Evolutionary conservation across 768 basidiomycete species (phyloP).

Genomic region (Favolaschia claudopus): DNA sequence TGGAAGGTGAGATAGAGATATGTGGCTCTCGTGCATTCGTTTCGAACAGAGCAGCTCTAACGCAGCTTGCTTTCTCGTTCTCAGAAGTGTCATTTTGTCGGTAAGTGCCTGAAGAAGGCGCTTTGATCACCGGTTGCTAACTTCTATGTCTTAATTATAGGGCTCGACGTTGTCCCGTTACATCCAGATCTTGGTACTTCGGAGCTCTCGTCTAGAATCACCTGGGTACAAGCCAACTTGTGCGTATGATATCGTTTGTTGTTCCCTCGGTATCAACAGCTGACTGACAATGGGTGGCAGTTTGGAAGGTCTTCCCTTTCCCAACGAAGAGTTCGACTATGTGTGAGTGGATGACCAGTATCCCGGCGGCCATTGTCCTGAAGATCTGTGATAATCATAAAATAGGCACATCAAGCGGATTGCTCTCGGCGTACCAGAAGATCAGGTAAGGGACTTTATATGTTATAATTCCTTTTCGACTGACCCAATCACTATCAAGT

Average conservation of each 20-base stretch:
- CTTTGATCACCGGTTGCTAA: background rate
- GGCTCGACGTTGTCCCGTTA: constrained; percentile 77
- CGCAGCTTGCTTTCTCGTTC: background rate
- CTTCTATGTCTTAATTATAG: constrained; percentile 30
- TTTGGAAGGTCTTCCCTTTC: constrained; percentile 74
- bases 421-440: constrained; percentile 77
- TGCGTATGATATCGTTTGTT: constrained; percentile 41
- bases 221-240: constrained; percentile 81
- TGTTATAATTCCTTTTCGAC: background rate
- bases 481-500: constrained; percentile 45
- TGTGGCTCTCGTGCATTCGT: constrained; percentile 35
- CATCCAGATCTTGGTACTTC: constrained; percentile 74
- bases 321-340: constrained; percentile 77
- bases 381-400: constrained; percentile 2
- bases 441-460: constrained; percentile 56
- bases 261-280: constrained; percentile 6
- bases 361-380: background rate
- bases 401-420: constrained; percentile 73
- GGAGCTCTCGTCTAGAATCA: constrained; percentile 66
- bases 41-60: constrained; percentile 10
- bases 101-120: constrained; percentile 43
- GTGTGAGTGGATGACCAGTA: constrained; percentile 55
- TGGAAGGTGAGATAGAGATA: too few relatives aligned
- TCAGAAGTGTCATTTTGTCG: constrained; percentile 69
- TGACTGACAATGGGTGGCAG: constrained; percentile 42